These are phyloP conservation scores for Pythium vanterpoolii DNA, from an alignment of 352 stramenopile genomes.

Conservation along the genomic window DNA sequence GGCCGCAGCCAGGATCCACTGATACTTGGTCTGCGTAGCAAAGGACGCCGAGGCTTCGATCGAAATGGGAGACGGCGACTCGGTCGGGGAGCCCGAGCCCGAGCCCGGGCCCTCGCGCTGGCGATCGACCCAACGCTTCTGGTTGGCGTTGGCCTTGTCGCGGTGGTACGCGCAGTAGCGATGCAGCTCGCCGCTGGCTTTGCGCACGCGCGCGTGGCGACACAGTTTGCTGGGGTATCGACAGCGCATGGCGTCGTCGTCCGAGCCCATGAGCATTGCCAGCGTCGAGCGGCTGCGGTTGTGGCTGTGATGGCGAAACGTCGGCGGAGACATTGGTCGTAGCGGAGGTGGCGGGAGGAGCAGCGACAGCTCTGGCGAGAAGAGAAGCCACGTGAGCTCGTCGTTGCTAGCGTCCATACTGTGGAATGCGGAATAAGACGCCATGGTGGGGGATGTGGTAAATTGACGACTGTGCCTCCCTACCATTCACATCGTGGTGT, in stretches of 20 bases:
- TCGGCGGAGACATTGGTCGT: background rate
- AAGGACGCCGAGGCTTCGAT: background rate
- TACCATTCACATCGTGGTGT: no score
- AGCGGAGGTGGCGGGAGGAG: background rate
- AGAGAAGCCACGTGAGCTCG: background rate
- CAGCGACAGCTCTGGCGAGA: background rate
- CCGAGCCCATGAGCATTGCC: background rate
- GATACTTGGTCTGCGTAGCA: background rate
- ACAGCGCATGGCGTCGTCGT: conserved; percentile 9
- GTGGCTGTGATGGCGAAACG: background rate
- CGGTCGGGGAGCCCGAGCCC: no score
- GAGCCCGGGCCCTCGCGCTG: conserved; percentile 11
- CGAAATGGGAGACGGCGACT: background rate
- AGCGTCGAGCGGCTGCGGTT: conserved; percentile 1
- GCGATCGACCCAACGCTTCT: conserved; percentile 27
- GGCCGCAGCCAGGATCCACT: conserved; percentile 17
- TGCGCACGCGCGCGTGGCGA: conserved; percentile 25
- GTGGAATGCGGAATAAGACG: background rate
- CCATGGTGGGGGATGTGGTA: background rate
- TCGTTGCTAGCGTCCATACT: background rate
- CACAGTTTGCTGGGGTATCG: conserved; percentile 22
- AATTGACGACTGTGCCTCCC: no score
- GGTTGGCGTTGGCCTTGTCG: conserved; percentile 31
- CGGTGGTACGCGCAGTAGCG: conserved; percentile 32
- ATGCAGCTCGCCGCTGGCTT: conserved; percentile 29